Evolutionary conservation across 1,139 yeast species (phyloP).

Genomic region (Geotrichum phurueaensis): DNA sequence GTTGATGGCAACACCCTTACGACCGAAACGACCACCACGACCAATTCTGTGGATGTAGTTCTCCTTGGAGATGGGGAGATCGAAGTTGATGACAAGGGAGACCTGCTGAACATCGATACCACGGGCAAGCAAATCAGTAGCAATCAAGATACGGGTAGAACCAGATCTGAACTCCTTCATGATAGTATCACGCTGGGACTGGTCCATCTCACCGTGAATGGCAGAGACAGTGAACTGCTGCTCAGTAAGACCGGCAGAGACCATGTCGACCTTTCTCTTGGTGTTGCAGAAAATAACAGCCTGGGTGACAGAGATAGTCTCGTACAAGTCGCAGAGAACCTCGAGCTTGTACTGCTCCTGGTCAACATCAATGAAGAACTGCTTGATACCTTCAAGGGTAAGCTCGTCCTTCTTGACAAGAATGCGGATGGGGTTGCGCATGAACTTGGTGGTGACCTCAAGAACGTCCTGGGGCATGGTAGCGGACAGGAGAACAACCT

Average conservation of each 20-base stretch:
- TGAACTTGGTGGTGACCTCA: slow-evolving; percentile 94
- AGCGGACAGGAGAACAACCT: slow-evolving; percentile 93
- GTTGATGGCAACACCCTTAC: slow-evolving; percentile 92
- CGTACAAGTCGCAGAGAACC: slow-evolving; percentile 94
- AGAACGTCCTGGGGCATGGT: slow-evolving; percentile 97
- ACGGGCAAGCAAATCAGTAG: slow-evolving; percentile 98
- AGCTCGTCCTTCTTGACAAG: slow-evolving; percentile 97
- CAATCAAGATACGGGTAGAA: slow-evolving; percentile 91
- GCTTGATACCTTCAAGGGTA: slow-evolving; percentile 97
- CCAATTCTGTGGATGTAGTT: slow-evolving; percentile 99
- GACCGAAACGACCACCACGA: slow-evolving; percentile 90
- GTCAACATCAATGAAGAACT: slow-evolving; percentile 91
- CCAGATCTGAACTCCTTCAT: slow-evolving; percentile 99
- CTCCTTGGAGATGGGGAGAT: slow-evolving; percentile 94
- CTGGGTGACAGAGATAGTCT: slow-evolving; percentile 95
- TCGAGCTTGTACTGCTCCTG: slow-evolving; percentile 90
- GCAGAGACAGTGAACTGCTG: slow-evolving; percentile 93
- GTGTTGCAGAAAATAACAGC: slow-evolving; percentile 99
- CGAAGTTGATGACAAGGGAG: slow-evolving; percentile 95
- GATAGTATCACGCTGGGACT: slow-evolving; percentile 93
- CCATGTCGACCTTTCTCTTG: slow-evolving; percentile 92
- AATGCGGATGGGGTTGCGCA: slow-evolving; percentile 95
- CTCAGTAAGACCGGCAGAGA: slow-evolving; percentile 79
- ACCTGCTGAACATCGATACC: slow-evolving; percentile 99
- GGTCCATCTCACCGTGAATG: slow-evolving; percentile 96